Conservation (phyloP, 106 monocot species). For the Ottelia alismoides region DNA sequence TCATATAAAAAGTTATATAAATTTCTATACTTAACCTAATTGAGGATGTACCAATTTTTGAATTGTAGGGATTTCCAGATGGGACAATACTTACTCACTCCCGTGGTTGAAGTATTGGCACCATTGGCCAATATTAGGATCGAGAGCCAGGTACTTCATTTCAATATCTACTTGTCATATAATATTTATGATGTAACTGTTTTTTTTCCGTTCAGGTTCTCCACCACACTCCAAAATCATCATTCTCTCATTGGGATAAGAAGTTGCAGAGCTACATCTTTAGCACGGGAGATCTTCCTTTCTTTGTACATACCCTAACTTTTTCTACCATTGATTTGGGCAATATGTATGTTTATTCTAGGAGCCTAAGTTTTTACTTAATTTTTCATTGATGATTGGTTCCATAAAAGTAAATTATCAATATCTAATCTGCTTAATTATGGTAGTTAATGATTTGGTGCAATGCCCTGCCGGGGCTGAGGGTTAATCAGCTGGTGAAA, state of each 20-base stretch:
- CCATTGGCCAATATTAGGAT: constrained; percentile 67
- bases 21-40: too few species aligned
- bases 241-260: constrained; percentile 60
- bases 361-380: too few species aligned
- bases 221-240: constrained; percentile 83
- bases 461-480: too few species aligned
- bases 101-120: constrained; percentile 62
- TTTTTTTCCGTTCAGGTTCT: constrained; percentile 46
- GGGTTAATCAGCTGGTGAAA: too few species aligned
- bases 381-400: too few species aligned
- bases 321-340: too few species aligned
- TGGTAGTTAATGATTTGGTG: too few species aligned
- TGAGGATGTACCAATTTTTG: neutral
- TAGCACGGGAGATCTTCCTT: constrained; percentile 73
- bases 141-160: constrained; percentile 76
- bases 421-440: too few species aligned
- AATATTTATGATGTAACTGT: neutral
- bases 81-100: constrained; percentile 33
- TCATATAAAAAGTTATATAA: too few species aligned
- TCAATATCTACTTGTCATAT: neutral
- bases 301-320: constrained; percentile 95
- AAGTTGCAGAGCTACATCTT: constrained; percentile 40
- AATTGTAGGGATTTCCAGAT: constrained; percentile 61
- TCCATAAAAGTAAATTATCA: too few species aligned
- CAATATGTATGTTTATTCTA: too few species aligned